Evolutionary conservation across 768 basidiomycete species (phyloP).

Genomic region (Boletus bicolor): DNA sequence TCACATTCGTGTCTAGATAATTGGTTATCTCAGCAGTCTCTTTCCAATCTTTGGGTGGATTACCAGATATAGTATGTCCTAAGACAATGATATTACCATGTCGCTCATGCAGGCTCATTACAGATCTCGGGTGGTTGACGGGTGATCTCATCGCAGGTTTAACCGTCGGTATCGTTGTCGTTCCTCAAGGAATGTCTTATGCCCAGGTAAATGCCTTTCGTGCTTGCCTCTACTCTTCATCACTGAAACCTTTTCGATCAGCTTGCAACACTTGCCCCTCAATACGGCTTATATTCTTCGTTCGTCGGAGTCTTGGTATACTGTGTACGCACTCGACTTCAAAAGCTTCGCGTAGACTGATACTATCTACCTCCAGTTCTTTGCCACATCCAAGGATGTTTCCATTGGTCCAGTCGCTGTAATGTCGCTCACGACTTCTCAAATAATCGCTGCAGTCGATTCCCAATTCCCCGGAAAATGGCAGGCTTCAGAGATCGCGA

Average conservation of each 20-base stretch:
- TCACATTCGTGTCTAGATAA: conserved; percentile 38
- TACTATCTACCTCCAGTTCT: conserved; percentile 52
- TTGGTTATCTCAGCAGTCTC: conserved; percentile 63
- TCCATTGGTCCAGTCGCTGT: conserved; percentile 99
- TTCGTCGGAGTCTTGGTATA: conserved; percentile 86
- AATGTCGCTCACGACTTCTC: conserved; percentile 86
- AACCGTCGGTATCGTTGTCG: conserved; percentile 93
- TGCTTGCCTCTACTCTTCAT: background rate
- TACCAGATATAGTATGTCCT: conserved; percentile 71
- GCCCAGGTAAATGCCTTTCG: conserved; percentile 48
- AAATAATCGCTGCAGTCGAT: conserved; percentile 71
- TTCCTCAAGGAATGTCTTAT: conserved; percentile 93
- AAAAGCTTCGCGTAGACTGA: background rate
- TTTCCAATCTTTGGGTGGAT: conserved; percentile 90
- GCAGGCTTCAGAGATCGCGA: conserved; percentile 74
- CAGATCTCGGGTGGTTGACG: conserved; percentile 75
- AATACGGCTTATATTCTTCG: conserved; percentile 93
- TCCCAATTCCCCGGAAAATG: conserved; percentile 53
- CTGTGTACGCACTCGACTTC: conserved; percentile 51
- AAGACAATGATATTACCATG: no score
- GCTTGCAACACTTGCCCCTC: conserved; percentile 79
- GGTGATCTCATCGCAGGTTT: conserved; percentile 89
- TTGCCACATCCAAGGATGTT: conserved; percentile 97
- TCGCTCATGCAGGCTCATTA: background rate
- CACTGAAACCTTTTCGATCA: conserved; percentile 24